Evolutionary conservation across 2,329 filamentous ascomycete genomes (phyloP), one percentile per base, ranked within the genome.

Genomic region (Ophiostoma ips): DNA sequence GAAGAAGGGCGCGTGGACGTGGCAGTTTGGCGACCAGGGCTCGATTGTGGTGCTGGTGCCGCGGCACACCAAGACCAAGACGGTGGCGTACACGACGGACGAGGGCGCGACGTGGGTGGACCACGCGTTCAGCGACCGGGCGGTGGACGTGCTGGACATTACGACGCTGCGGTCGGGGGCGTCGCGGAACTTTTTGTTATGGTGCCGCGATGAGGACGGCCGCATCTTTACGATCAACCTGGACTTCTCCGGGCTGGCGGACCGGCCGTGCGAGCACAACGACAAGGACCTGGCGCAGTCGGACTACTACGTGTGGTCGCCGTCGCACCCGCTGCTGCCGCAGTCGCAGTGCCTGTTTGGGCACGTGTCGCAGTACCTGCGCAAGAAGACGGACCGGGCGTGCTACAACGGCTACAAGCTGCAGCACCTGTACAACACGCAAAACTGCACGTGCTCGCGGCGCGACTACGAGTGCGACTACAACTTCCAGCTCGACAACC

Each of bases 391-490:
- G n/a, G 79, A 81, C 15, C 72, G 74, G 18, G 68, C 83, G 45
- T 98, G 92, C 70, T 95, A 81, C 71, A 95, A 95, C 59, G 81
- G 83, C 48, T 75, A 77, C 62, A 76, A 75, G 55, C 76, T 94
- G 55, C 72, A 80, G 56, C 78, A 81, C 55, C 71, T 90, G 24
- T 83, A 89, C 65, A 75, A 76, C 56, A 81, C 86, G 56, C 68
- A 75, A 55, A 87, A 94, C 63, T 98, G 92, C 71, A 73, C 77
- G 52, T 98, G 92, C 68, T 84, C 79, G 9, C 75, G 87, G 48
- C 75, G 79, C 52, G 92, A 98, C 66, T 98, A 83, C 63, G 92
- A 98, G 73, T 98, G 92, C 67, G 90, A 94, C 63, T 98, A 87
- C 73, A 98, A 98, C 66, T 98, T 79, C 65, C 82, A 96, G 63